These are phyloP conservation scores for Penicillium waksmanii DNA, from an alignment of 495 filamentous ascomycete species.

Conservation along the genomic window DNA sequence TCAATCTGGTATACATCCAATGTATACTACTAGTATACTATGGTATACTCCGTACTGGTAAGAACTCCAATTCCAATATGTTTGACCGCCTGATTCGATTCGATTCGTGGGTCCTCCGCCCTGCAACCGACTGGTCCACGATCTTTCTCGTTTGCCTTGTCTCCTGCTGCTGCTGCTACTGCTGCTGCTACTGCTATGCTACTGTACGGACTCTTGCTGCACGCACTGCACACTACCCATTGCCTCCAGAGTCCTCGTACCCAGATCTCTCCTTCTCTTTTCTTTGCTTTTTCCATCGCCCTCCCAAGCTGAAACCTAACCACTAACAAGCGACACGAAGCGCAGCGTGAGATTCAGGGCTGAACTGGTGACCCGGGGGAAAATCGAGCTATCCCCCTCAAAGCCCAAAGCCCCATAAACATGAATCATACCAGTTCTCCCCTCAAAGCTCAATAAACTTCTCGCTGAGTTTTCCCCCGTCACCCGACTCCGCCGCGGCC, in stretches of 20 bases:
- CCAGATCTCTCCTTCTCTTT: not conserved
- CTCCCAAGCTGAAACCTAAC: not conserved
- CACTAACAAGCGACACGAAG: not conserved
- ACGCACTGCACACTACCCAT: not conserved
- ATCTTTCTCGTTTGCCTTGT: not conserved
- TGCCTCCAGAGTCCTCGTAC: too few relatives aligned
- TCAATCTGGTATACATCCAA: not conserved
- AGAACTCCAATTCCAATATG: not conserved
- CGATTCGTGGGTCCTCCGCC: not conserved
- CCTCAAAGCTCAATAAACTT: not conserved
- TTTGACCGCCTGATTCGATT: conserved; percentile 1
- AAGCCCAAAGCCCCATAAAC: too few relatives aligned
- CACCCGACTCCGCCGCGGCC: conserved; percentile 12
- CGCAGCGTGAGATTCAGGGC: not conserved
- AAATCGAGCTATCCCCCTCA: too few relatives aligned
- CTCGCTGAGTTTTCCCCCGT: conserved; percentile 3
- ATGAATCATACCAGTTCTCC: too few relatives aligned
- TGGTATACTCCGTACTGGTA: too few relatives aligned
- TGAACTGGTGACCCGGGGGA: not conserved
- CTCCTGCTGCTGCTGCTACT: not conserved
- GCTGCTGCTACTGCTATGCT: too few relatives aligned
- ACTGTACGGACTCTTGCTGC: not conserved
- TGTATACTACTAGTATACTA: too few relatives aligned
- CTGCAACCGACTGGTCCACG: conserved; percentile 4
- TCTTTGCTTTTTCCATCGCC: not conserved